Conservation (phyloP, 1,284 basidiomycete genomes). For the Xerocomus amazonicus region DNA sequence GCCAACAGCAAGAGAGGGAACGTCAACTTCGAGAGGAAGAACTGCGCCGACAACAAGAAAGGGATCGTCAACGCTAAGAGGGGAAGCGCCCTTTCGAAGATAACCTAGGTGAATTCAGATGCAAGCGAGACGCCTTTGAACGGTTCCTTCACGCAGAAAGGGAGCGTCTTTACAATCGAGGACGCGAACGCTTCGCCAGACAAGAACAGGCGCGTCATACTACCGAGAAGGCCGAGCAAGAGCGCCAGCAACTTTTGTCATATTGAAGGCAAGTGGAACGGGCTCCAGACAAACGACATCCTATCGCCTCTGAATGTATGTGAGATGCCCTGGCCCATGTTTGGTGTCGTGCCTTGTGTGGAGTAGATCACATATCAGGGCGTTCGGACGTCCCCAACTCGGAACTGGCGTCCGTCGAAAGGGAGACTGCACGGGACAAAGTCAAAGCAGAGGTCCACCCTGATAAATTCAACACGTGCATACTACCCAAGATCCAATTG, state of each 20-base stretch:
- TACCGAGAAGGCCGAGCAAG: constrained; percentile 5
- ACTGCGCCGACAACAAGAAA: constrained; percentile 1
- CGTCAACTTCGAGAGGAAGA: constrained; percentile 3
- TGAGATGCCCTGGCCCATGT: constrained; percentile 48
- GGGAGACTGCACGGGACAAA: constrained; percentile 36
- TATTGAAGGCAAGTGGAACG: constrained; percentile 43
- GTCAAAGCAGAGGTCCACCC: constrained; percentile 51
- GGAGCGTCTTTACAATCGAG: background rate
- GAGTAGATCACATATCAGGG: constrained; percentile 30
- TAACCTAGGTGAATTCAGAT: background rate
- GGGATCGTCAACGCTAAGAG: background rate
- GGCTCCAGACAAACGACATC: constrained; percentile 25
- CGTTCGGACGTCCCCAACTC: constrained; percentile 35
- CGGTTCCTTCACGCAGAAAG: background rate
- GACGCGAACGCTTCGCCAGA: background rate
- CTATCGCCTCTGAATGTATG: constrained; percentile 23
- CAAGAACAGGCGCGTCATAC: constrained; percentile 9
- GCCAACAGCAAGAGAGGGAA: background rate
- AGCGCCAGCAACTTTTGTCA: constrained; percentile 10
- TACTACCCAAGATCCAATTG: constrained; percentile 42
- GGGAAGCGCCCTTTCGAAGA: background rate
- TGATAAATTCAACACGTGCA: constrained; percentile 44
- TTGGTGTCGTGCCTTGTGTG: constrained; percentile 21
- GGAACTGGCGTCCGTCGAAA: constrained; percentile 26
- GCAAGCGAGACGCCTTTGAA: background rate